These are phyloP conservation scores for Hydrangea macrophylla DNA, from an alignment of 148 eudicot species.

Conservation along the genomic window DNA sequence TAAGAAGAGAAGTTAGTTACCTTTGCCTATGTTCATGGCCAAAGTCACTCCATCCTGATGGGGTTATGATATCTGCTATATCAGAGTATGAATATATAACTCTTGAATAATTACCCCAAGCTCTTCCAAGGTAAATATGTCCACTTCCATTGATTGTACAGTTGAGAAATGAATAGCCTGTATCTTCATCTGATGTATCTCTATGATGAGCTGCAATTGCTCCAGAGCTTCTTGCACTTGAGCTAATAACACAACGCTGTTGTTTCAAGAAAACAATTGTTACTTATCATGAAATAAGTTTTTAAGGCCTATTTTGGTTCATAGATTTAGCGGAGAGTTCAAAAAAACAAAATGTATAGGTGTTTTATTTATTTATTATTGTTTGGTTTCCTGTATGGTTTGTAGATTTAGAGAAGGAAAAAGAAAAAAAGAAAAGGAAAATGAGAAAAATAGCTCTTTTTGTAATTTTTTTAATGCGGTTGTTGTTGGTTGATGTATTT, in stretches of 20 bases:
- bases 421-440: no score
- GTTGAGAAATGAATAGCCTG: conserved; percentile 84
- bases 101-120: conserved; percentile 86
- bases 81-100: conserved; percentile 62
- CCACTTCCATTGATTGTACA: conserved; percentile 70
- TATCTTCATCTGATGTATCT: conserved; percentile 42
- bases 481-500: no score
- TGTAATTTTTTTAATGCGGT: no score
- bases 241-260: conserved; percentile 71
- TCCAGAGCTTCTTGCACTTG: conserved; percentile 47
- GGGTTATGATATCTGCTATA: conserved; percentile 50
- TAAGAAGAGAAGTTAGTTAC: conserved; percentile 29
- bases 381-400: no score
- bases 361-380: no score
- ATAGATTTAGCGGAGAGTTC: no score
- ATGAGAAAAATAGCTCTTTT: no score
- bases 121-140: conserved; percentile 60
- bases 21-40: conserved; percentile 35
- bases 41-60: conserved; percentile 87
- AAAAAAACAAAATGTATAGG: no score
- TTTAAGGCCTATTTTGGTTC: no score
- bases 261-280: conserved; percentile 24
- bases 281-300: no score
- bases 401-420: no score
- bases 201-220: conserved; percentile 92